Evolutionary conservation across 768 basidiomycete genomes (phyloP), one percentile per base, ranked within the genome.

Genomic region (Russula brevipes): DNA sequence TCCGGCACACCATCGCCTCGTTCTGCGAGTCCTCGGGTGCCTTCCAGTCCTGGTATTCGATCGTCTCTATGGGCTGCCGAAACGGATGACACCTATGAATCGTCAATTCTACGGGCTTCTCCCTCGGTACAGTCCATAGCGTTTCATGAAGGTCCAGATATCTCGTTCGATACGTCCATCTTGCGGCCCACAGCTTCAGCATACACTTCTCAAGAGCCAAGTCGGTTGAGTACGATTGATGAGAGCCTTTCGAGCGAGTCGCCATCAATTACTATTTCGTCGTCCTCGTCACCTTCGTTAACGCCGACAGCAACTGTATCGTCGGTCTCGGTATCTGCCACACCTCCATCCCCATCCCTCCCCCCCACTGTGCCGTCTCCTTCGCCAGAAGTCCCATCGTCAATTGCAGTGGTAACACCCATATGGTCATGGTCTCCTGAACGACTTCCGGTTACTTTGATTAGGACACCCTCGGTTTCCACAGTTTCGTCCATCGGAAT

Each of bases 111-210:
- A 30, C 77, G 76, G 5, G 85, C 89, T 0, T 90, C 91, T 2
- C 88, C 87, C 17, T 86, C 87, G 24, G 76, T 82, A 4, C 79
- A 75, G 51, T 78, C 79, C 5, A 66, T 75, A 5, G 75, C 76
- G 0, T 71, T 90, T 49, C 83, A 81, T 1, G 89, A 92, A 49
- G 81, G 79, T 4, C 71, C 69, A 9, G 90, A 91, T 66, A 75
- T 69, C 0, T 90, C 88, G 0, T 86, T 85, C 61, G 90, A 91
- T 61, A 89, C 89, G 0, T 90, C 89, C 0, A 79, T 87, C 71
- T 75, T 91, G 70, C 77, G 86, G 35, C 87, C 89, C 0, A 88
- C 81, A 63, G 81, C 70, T 17, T 69, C 71, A 9, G 51, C 67
- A 2, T 59, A 72, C 45, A 72, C 77, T 2, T 73, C 76, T 19